These are phyloP conservation scores for Patellifolia procumbens DNA, from an alignment of 179 eudicot species.

Conservation along the genomic window DNA sequence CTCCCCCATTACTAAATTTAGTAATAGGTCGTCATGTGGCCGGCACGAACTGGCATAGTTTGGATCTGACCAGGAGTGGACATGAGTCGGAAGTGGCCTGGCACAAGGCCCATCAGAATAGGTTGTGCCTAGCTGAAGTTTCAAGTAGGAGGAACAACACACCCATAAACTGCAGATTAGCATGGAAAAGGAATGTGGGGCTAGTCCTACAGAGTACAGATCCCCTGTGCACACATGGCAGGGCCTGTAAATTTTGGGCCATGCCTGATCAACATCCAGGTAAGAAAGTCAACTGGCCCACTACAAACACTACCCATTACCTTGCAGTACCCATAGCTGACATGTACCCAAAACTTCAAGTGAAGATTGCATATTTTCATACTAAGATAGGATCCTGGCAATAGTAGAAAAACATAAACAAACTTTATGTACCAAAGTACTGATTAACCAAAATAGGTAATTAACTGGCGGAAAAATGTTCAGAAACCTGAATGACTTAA, in stretches of 20 bases:
- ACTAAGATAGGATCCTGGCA: background rate
- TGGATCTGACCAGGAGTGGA: background rate
- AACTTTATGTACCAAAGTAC: background rate
- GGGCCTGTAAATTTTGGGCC: background rate
- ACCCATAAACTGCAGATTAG: background rate
- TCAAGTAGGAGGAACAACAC: background rate
- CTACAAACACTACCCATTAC: too few relatives aligned
- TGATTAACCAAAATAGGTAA: background rate
- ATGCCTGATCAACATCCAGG: background rate
- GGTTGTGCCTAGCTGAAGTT: background rate
- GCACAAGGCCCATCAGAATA: background rate
- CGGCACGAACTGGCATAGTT: background rate
- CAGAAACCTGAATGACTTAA: background rate
- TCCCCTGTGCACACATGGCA: background rate
- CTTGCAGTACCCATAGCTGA: background rate
- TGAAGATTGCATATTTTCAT: background rate
- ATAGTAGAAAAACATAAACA: background rate
- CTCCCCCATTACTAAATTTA: too few relatives aligned
- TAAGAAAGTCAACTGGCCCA: background rate
- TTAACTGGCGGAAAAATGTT: background rate
- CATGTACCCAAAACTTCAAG: background rate
- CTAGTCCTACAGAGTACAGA: background rate
- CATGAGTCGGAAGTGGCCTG: background rate
- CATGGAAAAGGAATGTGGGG: background rate
- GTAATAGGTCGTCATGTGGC: background rate